Evolutionary conservation across 2,329 filamentous ascomycete genomes (phyloP), one percentile per base, ranked within the genome.

Genomic region (Coniochaeta sp.): DNA sequence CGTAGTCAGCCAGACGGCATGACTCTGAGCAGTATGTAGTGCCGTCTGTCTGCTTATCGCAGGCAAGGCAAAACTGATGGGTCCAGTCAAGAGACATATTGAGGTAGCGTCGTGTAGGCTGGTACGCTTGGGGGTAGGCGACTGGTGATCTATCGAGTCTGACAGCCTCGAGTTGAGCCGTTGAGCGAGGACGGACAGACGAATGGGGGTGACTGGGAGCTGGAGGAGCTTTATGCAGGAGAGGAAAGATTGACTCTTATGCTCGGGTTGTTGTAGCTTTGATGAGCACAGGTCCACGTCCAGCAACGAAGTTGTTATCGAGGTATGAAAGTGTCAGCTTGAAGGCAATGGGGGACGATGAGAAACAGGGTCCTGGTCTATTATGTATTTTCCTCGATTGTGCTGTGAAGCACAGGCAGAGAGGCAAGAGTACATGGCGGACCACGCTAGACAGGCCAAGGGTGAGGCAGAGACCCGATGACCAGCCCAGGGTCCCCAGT

Each of bases 1-100:
- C 92, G 68, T 93, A 87, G 76, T 96, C 93, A 66, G 90, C 89
- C 52, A 97, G 81, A 65, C 91, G 86, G 82, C 93, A 97, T 33
- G 90, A 85, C 77, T 97, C 92, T 55, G 91, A 96, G 82, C 93
- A 97, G 81, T 96, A 96, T 66, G 90, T 86, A 63, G 87, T 87
- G 60, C 87, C 87, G 65, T 90, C 84, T 62, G 89, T 92, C 77
- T 96, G 90, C 77, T 89, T 89, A 78, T 97, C 93, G 80, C 93
- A 97, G 79, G 89, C 87, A 68, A 97, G 86, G 82, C 93, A 97
- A 84, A 91, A 96, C 76, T 96, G 89, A 74, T 89, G 90, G 69
- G 90, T 90, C 91, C 93, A 96, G 67, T 84, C 81, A 71, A 78
- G 77, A 72, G 81, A 79, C 80, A 84, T 84, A 66, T 71, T 76